Evolutionary conservation across 352 stramenopile genomes (phyloP).

Genomic region (Globisporangium camurandrum): DNA sequence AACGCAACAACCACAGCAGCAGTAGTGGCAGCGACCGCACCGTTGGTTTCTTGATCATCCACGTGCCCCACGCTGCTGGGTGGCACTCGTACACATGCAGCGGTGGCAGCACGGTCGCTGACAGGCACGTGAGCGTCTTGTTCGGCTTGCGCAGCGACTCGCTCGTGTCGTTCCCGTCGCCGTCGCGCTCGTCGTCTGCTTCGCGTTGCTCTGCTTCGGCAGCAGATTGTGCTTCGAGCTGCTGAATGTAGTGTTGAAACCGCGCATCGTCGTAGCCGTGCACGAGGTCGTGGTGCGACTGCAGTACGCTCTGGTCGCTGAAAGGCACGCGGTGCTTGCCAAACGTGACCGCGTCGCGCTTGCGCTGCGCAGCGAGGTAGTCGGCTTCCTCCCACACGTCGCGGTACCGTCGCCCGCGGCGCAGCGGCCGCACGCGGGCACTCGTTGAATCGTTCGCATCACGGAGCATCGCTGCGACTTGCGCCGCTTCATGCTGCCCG

Average conservation of each 20-base stretch:
- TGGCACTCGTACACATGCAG: conserved; percentile 34
- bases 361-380: conserved; percentile 31
- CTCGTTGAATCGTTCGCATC: conserved; percentile 27
- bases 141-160: conserved; percentile 11
- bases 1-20: neutral
- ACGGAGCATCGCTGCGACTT: conserved; percentile 30
- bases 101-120: conserved; percentile 28
- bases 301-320: conserved; percentile 24
- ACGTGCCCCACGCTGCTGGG: conserved; percentile 51
- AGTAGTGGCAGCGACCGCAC: conserved; percentile 5
- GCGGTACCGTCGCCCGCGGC: conserved; percentile 57
- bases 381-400: conserved; percentile 78
- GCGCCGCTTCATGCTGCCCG: conserved; percentile 24
- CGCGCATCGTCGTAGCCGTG: conserved; percentile 72
- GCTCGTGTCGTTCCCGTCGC: neutral
- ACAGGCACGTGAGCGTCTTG: conserved; percentile 19
- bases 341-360: conserved; percentile 9
- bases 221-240: conserved; percentile 20
- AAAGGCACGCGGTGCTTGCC: conserved; percentile 29
- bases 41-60: conserved; percentile 53
- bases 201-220: conserved; percentile 3
- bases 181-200: neutral
- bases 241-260: conserved; percentile 42
- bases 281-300: conserved; percentile 55
- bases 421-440: conserved; percentile 23